Evolutionary conservation across 129 eudicot species (phyloP).

Genomic region (Saposhnikovia divaricata): DNA sequence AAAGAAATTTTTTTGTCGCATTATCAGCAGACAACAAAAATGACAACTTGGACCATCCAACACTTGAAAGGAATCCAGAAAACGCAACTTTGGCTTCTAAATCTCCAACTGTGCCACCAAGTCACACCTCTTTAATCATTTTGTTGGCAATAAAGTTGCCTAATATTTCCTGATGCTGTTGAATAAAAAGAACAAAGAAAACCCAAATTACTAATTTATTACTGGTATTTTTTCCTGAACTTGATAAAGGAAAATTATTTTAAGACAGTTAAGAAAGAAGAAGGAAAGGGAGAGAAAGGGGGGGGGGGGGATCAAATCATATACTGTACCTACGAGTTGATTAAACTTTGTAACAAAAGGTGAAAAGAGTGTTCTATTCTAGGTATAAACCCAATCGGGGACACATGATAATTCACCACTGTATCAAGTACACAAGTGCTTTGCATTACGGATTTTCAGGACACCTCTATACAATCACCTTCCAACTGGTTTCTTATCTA

Average conservation of each 20-base stretch:
- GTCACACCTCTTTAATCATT: slow-evolving; percentile 36
- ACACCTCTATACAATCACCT: not conserved
- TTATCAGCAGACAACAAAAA: not conserved
- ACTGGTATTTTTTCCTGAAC: not conserved
- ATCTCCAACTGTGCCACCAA: not conserved
- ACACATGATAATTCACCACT: not conserved
- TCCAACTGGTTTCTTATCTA: not conserved
- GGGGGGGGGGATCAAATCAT: not conserved
- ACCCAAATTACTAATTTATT: not conserved
- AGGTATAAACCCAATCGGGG: not conserved
- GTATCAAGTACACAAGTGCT: not conserved
- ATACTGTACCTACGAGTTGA: not conserved
- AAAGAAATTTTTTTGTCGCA: not conserved
- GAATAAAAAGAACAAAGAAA: slow-evolving; percentile 2
- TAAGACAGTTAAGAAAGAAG: not conserved
- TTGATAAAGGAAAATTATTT: not conserved
- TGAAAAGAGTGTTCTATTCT: not conserved
- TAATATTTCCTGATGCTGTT: slow-evolving; percentile 91
- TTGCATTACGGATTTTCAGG: not conserved
- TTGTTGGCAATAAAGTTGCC: slow-evolving; percentile 89
- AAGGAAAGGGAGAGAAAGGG: not conserved
- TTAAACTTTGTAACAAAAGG: not conserved
- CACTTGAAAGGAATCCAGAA: slow-evolving; percentile 3
- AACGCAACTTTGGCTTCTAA: not conserved
- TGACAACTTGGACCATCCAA: not conserved